Evolutionary conservation across 352 stramenopile genomes (phyloP).

Genomic region (Pythium volutum): DNA sequence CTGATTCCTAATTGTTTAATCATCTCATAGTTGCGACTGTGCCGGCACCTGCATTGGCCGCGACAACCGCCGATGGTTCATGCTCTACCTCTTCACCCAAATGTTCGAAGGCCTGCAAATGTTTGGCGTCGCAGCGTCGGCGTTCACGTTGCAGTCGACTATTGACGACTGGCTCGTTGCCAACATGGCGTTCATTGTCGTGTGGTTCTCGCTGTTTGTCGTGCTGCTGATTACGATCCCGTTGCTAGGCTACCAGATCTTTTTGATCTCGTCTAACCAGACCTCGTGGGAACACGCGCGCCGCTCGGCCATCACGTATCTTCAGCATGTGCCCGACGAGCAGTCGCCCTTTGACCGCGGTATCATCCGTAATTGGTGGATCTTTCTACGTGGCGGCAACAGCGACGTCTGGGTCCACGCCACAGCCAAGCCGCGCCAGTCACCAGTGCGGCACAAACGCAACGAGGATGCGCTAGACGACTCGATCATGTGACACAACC

Average conservation of each 20-base stretch:
- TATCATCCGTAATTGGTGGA: slow-evolving; percentile 53
- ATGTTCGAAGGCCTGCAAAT: slow-evolving; percentile 44
- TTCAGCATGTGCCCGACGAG: slow-evolving; percentile 53
- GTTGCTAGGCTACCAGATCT: slow-evolving; percentile 67
- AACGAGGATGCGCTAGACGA: neutral
- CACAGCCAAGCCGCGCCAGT: slow-evolving; percentile 17
- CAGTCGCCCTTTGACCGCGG: slow-evolving; percentile 65
- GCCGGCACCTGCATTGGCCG: slow-evolving; percentile 72
- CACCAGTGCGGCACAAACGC: slow-evolving; percentile 10
- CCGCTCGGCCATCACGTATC: slow-evolving; percentile 68
- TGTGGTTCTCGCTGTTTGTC: slow-evolving; percentile 58
- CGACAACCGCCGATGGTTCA: slow-evolving; percentile 63
- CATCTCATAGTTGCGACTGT: slow-evolving; percentile 58
- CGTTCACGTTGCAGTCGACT: slow-evolving; percentile 49
- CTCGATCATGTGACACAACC: slow-evolving; percentile 24
- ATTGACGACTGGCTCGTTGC: slow-evolving; percentile 72
- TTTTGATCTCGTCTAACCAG: slow-evolving; percentile 69
- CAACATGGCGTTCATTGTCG: slow-evolving; percentile 63
- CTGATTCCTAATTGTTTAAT: neutral
- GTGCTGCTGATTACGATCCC: slow-evolving; percentile 54
- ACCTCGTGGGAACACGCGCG: slow-evolving; percentile 79
- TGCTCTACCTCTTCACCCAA: slow-evolving; percentile 64
- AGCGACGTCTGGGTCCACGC: slow-evolving; percentile 63
- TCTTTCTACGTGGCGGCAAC: slow-evolving; percentile 47
- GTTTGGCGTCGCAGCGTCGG: slow-evolving; percentile 46